Base-by-base conservation (phyloP, 2,329 filamentous ascomycete species). In the Phaeosphaeria sp. region DNA sequence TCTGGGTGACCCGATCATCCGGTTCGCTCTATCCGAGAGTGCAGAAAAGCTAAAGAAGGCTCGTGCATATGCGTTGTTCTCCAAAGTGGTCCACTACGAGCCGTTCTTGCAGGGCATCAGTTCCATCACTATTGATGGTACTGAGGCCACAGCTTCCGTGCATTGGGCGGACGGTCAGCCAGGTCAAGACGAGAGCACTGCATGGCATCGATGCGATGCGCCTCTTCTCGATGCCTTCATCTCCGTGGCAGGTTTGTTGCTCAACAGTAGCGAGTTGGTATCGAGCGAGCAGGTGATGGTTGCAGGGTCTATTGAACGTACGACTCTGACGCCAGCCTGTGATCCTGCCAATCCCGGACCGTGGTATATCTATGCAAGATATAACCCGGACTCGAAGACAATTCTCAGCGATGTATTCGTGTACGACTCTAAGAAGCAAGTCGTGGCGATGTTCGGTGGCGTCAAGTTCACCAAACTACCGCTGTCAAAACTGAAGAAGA, bases 221-320 rank as follows among this genome's bases (percentile, higher is more conserved):
- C 57, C 63, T 2, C 52, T 57, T 20, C 49, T 67, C 20, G 65
- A 67, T 42, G 49, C 52, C 11, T 67, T 67, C 33, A 66, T 66
- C 17, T 56, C 60, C n/a, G 63, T 65, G 2, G 58, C 58, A 7
- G 65, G 65, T 9, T 49, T 67, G 17, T 53, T 66, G 13, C 60
- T 67, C 36, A 67, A 67, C 27, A 67, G 55, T 45, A 64, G 64
- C 22, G 56, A 61, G 18, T 43, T 56, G 53, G 17, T 43, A 27
- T 25, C 49, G 33, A 18, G 59, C 30, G 30, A 53, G 13, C 56
- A 67, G 21, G 63, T 64, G 6, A 57, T 67, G 18, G 53, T 67
- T 18, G 57, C 59, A 17, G 55, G 53, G 9, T 63, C 60, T 6
- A 30, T 67, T 8, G 61, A 66, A 47, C 58, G 61, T 46, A 40